Conservation (phyloP, 2,329 filamentous ascomycete genomes). For the Teratosphaeria gauchensis region DNA sequence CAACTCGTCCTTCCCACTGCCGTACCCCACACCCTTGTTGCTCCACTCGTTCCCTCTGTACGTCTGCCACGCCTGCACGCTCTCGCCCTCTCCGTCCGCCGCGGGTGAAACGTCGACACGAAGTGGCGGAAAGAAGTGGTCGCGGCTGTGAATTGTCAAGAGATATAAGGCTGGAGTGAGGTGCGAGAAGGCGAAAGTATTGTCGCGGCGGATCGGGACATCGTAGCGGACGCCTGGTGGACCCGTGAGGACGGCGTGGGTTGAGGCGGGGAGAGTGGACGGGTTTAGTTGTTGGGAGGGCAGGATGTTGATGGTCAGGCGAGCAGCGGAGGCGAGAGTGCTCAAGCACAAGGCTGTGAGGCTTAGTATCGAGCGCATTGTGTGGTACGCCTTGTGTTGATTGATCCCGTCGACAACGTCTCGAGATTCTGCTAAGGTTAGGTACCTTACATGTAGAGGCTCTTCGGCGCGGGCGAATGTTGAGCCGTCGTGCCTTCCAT, state of each 20-base stretch:
- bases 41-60: constrained; percentile 84
- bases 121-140: constrained; percentile 67
- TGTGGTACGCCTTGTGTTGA: not conserved
- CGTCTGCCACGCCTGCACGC: constrained; percentile 67
- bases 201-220: constrained; percentile 56
- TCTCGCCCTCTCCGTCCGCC: constrained; percentile 31
- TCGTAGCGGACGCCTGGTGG: constrained; percentile 36
- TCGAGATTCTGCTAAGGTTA: not conserved
- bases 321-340: constrained; percentile 29
- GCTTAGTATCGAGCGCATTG: not conserved
- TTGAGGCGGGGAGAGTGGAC: constrained; percentile 44
- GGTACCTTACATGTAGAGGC: too few relatives aligned
- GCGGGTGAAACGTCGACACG: constrained; percentile 58
- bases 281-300: constrained; percentile 28
- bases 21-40: constrained; percentile 62
- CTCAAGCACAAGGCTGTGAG: constrained; percentile 5
- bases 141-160: constrained; percentile 65
- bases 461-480: not conserved
- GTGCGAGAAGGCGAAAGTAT: constrained; percentile 67
- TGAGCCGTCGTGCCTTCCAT: not conserved
- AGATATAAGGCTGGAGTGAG: constrained; percentile 68
- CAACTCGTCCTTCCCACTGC: constrained; percentile 32
- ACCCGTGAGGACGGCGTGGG: constrained; percentile 50
- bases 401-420: not conserved
- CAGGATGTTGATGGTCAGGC: constrained; percentile 43